phyloP scores from a whole-genome alignment of 768 basidiomycete species.

The Coprinopsis sp. region DNA sequence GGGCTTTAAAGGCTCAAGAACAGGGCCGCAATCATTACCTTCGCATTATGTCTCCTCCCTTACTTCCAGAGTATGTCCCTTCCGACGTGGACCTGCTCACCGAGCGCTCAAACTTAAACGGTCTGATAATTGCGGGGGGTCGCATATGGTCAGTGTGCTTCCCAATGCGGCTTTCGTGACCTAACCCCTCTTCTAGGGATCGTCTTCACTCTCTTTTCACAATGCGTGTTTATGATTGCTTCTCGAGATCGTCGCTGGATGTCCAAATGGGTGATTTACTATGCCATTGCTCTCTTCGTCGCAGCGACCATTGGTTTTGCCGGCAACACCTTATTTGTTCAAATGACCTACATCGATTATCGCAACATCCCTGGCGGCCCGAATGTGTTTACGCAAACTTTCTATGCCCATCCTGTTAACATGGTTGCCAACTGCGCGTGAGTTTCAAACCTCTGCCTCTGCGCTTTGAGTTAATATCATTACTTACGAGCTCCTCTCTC shows the following conservation, averaged over 20 bases:
- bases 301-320: slow-evolving; percentile 19
- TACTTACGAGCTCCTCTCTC: background rate
- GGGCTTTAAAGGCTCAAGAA: too few species aligned
- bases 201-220: slow-evolving; percentile 11
- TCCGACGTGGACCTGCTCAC: slow-evolving; percentile 12
- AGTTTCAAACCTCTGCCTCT: too few species aligned
- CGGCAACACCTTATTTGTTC: slow-evolving; percentile 15
- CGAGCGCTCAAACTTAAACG: slow-evolving; percentile 19
- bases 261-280: slow-evolving; percentile 11
- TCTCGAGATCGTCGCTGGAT: background rate
- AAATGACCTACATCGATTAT: slow-evolving; percentile 17
- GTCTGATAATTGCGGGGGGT: slow-evolving; percentile 17
- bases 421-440: too few species aligned
- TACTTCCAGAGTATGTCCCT: background rate
- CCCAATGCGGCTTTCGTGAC: background rate
- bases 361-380: slow-evolving; percentile 17
- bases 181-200: slow-evolving; percentile 6
- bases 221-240: slow-evolving; percentile 10
- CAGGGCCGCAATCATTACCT: background rate
- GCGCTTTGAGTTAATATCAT: too few species aligned
- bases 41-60: background rate
- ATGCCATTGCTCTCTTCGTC: slow-evolving; percentile 15
- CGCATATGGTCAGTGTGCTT: slow-evolving; percentile 14
- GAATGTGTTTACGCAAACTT: slow-evolving; percentile 6
- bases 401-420: slow-evolving; percentile 10